Percentiles rank a stretch among this genome's conserved stretches.
Evolutionary conservation across 1,284 basidiomycete species (phyloP).

Genomic region (Serendipita sp.): DNA sequence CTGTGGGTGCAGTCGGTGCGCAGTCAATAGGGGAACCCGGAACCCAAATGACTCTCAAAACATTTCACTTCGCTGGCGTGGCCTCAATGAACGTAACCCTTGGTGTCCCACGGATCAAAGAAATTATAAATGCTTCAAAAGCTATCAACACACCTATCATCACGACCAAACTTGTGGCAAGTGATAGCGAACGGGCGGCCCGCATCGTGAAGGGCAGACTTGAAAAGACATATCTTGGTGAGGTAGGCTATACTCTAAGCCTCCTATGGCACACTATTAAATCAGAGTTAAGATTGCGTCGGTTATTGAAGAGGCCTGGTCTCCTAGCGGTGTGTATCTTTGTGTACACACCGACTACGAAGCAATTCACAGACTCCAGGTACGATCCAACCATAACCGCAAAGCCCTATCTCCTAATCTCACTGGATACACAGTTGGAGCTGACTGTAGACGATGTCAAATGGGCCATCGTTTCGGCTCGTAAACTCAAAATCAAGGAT

Average conservation of each 20-base stretch:
- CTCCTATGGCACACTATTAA: background rate
- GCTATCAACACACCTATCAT: slow-evolving; percentile 96
- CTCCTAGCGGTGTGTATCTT: slow-evolving; percentile 81
- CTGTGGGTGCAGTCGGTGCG: slow-evolving; percentile 95
- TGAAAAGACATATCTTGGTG: slow-evolving; percentile 90
- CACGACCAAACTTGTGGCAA: slow-evolving; percentile 82
- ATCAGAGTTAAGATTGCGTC: slow-evolving; percentile 57
- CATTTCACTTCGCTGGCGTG: slow-evolving; percentile 99
- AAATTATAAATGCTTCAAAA: slow-evolving; percentile 99
- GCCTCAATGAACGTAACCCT: slow-evolving; percentile 99
- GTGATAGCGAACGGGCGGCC: slow-evolving; percentile 76
- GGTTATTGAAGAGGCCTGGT: slow-evolving; percentile 93
- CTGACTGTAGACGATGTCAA: slow-evolving; percentile 88
- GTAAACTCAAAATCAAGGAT: slow-evolving; percentile 87
- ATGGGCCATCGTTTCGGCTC: slow-evolving; percentile 75
- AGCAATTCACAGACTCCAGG: slow-evolving; percentile 83
- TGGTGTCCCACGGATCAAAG: slow-evolving; percentile 98
- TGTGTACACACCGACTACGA: slow-evolving; percentile 86
- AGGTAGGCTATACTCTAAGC: slow-evolving; percentile 39
- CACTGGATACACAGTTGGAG: slow-evolving; percentile 51
- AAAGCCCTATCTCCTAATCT: background rate
- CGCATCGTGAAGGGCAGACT: slow-evolving; percentile 94
- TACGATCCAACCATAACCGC: slow-evolving; percentile 18
- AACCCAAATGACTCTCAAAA: slow-evolving; percentile 99
- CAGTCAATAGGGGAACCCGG: slow-evolving; percentile 99